Conservation (phyloP, 2,329 filamentous ascomycete genomes). For the Ophiocordyceps camponoti-saundersi region DNA sequence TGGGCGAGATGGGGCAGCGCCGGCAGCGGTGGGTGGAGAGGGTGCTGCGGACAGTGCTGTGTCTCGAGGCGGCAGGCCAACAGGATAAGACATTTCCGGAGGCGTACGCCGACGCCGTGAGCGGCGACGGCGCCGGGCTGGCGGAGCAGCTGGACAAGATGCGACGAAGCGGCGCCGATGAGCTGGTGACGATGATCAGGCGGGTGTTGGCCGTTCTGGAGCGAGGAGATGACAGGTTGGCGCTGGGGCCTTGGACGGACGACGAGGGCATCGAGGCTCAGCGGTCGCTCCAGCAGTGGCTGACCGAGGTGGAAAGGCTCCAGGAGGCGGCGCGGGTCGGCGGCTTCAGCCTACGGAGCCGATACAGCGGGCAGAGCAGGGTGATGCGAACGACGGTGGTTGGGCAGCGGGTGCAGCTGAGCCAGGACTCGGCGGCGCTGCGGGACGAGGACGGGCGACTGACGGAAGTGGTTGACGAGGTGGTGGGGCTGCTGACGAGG, state of each 20-base stretch:
- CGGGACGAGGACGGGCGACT: slow-evolving; percentile 56
- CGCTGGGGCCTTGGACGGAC: slow-evolving; percentile 14
- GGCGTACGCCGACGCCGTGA: slow-evolving; percentile 45
- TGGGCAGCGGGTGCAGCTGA: slow-evolving; percentile 66
- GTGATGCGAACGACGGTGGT: slow-evolving; percentile 62
- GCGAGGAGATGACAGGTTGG: slow-evolving; percentile 20
- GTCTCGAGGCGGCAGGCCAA: slow-evolving; percentile 22
- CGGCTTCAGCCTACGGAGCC: slow-evolving; percentile 46
- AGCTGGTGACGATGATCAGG: slow-evolving; percentile 11
- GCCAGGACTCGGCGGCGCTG: slow-evolving; percentile 53
- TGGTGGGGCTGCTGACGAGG: slow-evolving; percentile 10
- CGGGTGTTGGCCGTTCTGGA: slow-evolving; percentile 11
- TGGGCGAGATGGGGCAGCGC: slow-evolving; percentile 14
- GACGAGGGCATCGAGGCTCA: slow-evolving; percentile 15
- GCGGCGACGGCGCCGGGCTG: slow-evolving; percentile 34
- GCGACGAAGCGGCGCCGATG: slow-evolving; percentile 32
- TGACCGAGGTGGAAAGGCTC: slow-evolving; percentile 29
- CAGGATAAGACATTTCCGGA: slow-evolving; percentile 26
- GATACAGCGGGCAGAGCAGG: slow-evolving; percentile 54
- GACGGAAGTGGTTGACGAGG: slow-evolving; percentile 44
- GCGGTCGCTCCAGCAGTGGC: slow-evolving; percentile 20
- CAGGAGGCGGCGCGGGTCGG: slow-evolving; percentile 24
- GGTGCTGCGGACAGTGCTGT: slow-evolving; percentile 31
- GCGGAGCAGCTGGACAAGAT: slow-evolving; percentile 39
- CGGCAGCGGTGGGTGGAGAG: slow-evolving; percentile 20